Conservation (phyloP, 192 early-diverging fungal genomes). For the Geosiphon pyriformis region DNA sequence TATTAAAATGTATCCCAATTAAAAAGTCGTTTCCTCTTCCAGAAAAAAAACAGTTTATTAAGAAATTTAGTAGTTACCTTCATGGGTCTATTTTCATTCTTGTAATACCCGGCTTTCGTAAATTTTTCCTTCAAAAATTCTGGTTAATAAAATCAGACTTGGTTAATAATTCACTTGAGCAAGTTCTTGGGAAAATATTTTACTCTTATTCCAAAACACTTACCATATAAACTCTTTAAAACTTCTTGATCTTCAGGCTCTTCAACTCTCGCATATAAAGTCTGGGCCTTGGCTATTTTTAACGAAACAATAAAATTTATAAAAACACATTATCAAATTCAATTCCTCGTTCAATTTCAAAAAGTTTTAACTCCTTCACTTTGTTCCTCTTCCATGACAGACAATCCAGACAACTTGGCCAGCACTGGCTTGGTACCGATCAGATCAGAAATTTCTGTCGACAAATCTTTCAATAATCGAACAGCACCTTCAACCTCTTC, state of each 20-base stretch:
- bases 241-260: background rate
- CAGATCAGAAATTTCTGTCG: conserved; percentile 2
- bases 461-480: background rate
- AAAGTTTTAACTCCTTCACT: background rate
- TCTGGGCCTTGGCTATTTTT: background rate
- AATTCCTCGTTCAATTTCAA: background rate
- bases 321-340: background rate
- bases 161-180: too few relatives aligned
- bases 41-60: background rate
- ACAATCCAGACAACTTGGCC: background rate
- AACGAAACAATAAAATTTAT: background rate
- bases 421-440: background rate
- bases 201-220: background rate
- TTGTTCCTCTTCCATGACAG: background rate
- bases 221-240: conserved; percentile 1
- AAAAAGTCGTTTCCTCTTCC: background rate
- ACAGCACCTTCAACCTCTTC: background rate
- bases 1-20: background rate
- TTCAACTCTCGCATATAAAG: background rate
- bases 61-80: background rate
- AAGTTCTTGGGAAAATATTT: background rate
- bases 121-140: background rate
- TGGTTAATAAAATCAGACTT: background rate
- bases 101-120: background rate
- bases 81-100: background rate